Conservation (phyloP, 495 filamentous ascomycete species). For the Xylaria grammica region DNA sequence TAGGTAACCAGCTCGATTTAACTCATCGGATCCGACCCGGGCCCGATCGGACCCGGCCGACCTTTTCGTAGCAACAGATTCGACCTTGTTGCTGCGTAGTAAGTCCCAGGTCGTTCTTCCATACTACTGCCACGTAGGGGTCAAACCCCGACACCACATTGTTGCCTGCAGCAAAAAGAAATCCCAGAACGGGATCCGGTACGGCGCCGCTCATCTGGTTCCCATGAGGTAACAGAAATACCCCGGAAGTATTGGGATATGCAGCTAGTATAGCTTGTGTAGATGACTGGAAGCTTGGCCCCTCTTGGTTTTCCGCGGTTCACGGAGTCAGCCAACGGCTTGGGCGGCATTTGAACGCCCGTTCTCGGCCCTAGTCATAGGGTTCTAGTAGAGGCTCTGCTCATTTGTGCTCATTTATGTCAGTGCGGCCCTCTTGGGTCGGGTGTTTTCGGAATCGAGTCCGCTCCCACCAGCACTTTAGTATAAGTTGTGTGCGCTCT, state of each 20-base stretch:
- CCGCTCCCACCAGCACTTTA: background rate
- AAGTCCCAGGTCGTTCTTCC: no score
- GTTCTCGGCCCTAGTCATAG: conserved; percentile 9
- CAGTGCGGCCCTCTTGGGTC: conserved; percentile 8
- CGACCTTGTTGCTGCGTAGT: background rate
- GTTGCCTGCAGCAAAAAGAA: conserved; percentile 2
- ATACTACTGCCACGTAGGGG: no score
- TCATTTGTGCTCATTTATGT: background rate
- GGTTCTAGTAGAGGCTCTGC: conserved; percentile 13
- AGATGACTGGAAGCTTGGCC: conserved; percentile 8
- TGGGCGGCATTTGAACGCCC: conserved; percentile 18
- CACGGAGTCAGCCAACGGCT: conserved; percentile 19
- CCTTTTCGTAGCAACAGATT: no score
- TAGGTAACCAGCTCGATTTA: background rate
- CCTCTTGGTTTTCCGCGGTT: conserved; percentile 14
- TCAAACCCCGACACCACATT: background rate
- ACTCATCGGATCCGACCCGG: background rate
- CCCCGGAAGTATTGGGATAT: conserved; percentile 2
- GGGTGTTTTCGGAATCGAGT: conserved; percentile 15
- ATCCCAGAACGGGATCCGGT: background rate
- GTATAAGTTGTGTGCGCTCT: conserved; percentile 6
- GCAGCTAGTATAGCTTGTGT: conserved; percentile 3
- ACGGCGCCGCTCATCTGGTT: conserved; percentile 11
- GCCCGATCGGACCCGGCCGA: background rate
- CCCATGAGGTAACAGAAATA: conserved; percentile 18